Conservation (phyloP, 257 asterid species). For the Solanum phureja region DNA sequence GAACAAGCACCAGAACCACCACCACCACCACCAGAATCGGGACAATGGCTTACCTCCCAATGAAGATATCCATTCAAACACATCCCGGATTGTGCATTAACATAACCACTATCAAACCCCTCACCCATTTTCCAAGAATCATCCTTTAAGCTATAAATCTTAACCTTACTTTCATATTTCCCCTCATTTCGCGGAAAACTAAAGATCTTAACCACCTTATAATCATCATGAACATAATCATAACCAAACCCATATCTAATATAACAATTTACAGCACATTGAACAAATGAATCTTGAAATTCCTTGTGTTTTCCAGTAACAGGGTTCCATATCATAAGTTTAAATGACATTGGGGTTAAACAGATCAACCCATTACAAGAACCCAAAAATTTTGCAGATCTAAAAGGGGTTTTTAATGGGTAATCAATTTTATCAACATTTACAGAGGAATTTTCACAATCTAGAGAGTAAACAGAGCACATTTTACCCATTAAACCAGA, state of each 20-base stretch:
- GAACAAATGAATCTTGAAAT: constrained; percentile 23
- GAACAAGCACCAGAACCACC: neutral
- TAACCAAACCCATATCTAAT: constrained; percentile 39
- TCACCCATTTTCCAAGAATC: constrained; percentile 16
- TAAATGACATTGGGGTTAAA: constrained; percentile 6
- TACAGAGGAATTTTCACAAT: constrained; percentile 10
- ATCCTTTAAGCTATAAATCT: constrained; percentile 14
- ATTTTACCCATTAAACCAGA: neutral
- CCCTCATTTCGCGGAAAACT: neutral
- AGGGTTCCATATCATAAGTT: constrained; percentile 42
- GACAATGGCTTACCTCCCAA: constrained; percentile 7
- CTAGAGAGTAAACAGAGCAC: constrained; percentile 19
- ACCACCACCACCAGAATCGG: neutral
- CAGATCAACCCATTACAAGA: constrained; percentile 52
- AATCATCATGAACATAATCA: constrained; percentile 31
- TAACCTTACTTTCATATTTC: neutral
- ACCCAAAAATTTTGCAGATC: constrained; percentile 20
- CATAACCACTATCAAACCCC: neutral
- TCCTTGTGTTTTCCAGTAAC: constrained; percentile 20
- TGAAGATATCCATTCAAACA: constrained; percentile 14
- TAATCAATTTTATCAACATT: constrained; percentile 1
- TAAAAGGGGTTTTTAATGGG: neutral
- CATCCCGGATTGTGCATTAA: constrained; percentile 1
- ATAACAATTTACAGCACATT: neutral
- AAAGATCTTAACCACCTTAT: constrained; percentile 16